A percentile compares a stretch with the other conserved stretches of the same genome.
Evolutionary conservation across 495 filamentous ascomycete species (phyloP).

Genomic region (Neurospora hispaniola): DNA sequence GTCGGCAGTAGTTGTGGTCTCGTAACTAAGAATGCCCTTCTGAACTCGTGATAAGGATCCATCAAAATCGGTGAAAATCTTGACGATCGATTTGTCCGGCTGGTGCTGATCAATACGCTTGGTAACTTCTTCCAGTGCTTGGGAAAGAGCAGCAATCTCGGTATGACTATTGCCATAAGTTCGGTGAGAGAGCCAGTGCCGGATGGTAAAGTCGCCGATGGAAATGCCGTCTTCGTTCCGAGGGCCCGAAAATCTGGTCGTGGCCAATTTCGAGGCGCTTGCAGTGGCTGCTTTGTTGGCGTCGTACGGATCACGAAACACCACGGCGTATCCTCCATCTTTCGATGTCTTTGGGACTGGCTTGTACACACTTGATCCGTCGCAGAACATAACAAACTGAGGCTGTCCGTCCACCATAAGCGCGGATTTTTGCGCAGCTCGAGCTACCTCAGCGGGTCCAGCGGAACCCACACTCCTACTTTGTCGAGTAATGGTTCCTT

Average conservation of each 20-base stretch:
- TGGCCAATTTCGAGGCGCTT: rapidly evolving
- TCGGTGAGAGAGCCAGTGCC: neutral
- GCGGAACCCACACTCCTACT: too few relatives aligned
- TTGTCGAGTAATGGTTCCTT: neutral
- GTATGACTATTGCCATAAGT: neutral
- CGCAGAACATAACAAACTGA: neutral
- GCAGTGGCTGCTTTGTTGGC: neutral
- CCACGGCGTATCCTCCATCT: neutral
- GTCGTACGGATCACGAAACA: neutral
- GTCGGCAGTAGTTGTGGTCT: neutral
- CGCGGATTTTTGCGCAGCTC: neutral
- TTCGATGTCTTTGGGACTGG: neutral
- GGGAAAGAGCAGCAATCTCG: neutral
- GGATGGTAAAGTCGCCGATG: neutral
- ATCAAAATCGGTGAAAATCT: neutral
- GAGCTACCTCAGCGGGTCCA: neutral
- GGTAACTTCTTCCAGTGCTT: neutral
- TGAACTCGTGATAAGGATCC: neutral
- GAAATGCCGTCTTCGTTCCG: neutral
- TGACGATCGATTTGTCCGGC: neutral
- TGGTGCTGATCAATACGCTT: neutral
- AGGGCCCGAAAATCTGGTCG: rapidly evolving
- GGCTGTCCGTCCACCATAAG: neutral
- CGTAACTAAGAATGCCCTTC: neutral
- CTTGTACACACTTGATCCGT: neutral